Conservation (phyloP, 2,329 filamentous ascomycete genomes). For the Domatiomyces catenatus region DNA sequence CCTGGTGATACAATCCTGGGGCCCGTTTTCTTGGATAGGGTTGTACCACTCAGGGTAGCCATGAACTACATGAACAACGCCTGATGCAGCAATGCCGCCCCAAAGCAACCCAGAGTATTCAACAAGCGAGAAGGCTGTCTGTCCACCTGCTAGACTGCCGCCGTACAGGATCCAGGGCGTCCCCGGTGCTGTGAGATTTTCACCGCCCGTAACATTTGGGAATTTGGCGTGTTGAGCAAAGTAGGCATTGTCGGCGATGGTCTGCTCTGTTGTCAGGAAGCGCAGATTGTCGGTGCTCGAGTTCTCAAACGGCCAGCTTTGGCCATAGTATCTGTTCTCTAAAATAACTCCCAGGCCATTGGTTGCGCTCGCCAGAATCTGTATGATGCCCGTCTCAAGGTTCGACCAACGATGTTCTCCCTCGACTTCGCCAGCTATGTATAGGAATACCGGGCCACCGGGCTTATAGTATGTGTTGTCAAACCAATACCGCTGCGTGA, state of each 20-base stretch:
- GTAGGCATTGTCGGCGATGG: slow-evolving; percentile 30
- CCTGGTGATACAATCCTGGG: slow-evolving; percentile 34
- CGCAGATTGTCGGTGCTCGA: slow-evolving; percentile 25
- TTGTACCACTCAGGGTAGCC: slow-evolving; percentile 37
- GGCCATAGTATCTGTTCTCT: slow-evolving; percentile 26
- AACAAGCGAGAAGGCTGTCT: slow-evolving; percentile 30
- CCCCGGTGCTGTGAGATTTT: slow-evolving; percentile 25
- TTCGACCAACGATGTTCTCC: slow-evolving; percentile 29
- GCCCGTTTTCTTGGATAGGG: slow-evolving; percentile 35
- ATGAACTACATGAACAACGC: slow-evolving; percentile 26
- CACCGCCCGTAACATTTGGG: slow-evolving; percentile 13
- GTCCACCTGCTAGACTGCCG: slow-evolving; percentile 31
- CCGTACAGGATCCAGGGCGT: slow-evolving; percentile 34
- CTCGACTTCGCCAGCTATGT: slow-evolving; percentile 21
- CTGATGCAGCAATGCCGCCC: slow-evolving; percentile 36
- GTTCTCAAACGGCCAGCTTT: slow-evolving; percentile 25
- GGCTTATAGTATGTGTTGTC: slow-evolving; percentile 39
- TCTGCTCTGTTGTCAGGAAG: slow-evolving; percentile 30
- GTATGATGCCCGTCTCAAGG: slow-evolving; percentile 33
- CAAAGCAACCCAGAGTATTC: slow-evolving; percentile 24
- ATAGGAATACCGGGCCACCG: slow-evolving; percentile 36
- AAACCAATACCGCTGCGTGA: slow-evolving; percentile 41
- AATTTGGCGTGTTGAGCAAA: slow-evolving; percentile 26
- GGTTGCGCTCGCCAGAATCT: slow-evolving; percentile 40
- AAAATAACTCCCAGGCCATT: slow-evolving; percentile 38